A percentile compares a stretch with the other conserved stretches of the same genome.
These are phyloP conservation scores for Cladophialophora immunda DNA, from an alignment of 2,329 filamentous ascomycete species.

Conservation along the genomic window DNA sequence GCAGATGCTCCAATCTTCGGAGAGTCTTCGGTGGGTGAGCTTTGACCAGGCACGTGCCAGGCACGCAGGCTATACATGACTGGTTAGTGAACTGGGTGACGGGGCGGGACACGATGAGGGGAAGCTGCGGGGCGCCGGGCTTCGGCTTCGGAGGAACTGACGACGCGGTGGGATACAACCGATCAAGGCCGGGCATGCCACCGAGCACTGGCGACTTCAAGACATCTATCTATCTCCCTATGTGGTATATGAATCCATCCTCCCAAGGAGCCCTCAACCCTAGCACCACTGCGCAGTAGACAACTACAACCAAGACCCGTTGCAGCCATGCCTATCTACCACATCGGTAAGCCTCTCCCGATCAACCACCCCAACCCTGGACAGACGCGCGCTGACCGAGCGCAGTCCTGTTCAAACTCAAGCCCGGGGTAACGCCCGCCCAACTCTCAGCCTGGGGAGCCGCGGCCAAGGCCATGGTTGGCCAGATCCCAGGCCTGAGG, in stretches of 20 bases:
- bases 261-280: too few species aligned
- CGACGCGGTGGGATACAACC: too few species aligned
- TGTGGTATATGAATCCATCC: too few species aligned
- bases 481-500: slow-evolving; percentile 51
- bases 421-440: slow-evolving; percentile 47
- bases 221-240: neutral
- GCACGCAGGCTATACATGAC: neutral
- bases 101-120: neutral
- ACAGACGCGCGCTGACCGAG: slow-evolving; percentile 12
- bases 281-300: too few species aligned
- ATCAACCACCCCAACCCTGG: neutral
- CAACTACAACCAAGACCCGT: neutral
- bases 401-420: slow-evolving; percentile 55
- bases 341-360: slow-evolving; percentile 46
- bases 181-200: neutral
- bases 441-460: slow-evolving; percentile 47
- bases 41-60: too few species aligned
- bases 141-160: neutral
- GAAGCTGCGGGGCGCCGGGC: neutral
- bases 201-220: neutral
- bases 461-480: slow-evolving; percentile 50
- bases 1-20: neutral
- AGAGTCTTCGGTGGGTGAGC: neutral
- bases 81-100: neutral
- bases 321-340: slow-evolving; percentile 50